Conservation (phyloP, 495 filamentous ascomycete genomes). For the Penicillium herquei region DNA sequence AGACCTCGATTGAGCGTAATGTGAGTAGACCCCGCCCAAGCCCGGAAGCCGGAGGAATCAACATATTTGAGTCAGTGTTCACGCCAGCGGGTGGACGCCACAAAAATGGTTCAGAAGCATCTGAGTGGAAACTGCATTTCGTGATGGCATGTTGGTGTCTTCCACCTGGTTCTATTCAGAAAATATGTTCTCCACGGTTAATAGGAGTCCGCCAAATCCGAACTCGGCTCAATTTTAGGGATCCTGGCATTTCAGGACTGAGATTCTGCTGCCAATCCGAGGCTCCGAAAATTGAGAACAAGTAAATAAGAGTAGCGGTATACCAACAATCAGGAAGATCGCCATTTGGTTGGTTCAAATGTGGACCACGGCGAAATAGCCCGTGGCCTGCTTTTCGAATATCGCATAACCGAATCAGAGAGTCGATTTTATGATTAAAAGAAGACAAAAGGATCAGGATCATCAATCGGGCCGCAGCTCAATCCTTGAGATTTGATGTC, state of each 20-base stretch:
- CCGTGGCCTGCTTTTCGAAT: background rate
- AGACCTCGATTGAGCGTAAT: no score
- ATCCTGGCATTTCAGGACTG: background rate
- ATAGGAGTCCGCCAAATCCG: background rate
- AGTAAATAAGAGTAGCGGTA: background rate
- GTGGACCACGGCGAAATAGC: constrained; percentile 1
- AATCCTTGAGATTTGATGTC: constrained; percentile 12
- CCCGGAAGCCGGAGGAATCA: no score
- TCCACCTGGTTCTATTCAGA: no score
- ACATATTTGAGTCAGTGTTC: no score
- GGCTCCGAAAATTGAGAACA: background rate
- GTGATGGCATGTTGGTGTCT: no score
- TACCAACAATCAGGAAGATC: background rate
- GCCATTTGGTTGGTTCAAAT: constrained; percentile 1
- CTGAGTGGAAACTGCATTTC: no score
- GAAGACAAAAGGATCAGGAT: constrained; percentile 6
- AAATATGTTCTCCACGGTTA: background rate
- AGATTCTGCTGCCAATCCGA: background rate
- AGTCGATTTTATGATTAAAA: constrained; percentile 5
- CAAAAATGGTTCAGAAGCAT: no score
- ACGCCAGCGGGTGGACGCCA: no score
- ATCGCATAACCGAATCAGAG: constrained; percentile 8
- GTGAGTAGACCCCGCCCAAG: no score
- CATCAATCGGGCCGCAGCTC: constrained; percentile 23
- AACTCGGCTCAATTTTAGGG: background rate